Evolutionary conservation across 1,284 basidiomycete genomes (phyloP), one percentile per base, ranked within the genome.

Genomic region (Albatrellus sp.): DNA sequence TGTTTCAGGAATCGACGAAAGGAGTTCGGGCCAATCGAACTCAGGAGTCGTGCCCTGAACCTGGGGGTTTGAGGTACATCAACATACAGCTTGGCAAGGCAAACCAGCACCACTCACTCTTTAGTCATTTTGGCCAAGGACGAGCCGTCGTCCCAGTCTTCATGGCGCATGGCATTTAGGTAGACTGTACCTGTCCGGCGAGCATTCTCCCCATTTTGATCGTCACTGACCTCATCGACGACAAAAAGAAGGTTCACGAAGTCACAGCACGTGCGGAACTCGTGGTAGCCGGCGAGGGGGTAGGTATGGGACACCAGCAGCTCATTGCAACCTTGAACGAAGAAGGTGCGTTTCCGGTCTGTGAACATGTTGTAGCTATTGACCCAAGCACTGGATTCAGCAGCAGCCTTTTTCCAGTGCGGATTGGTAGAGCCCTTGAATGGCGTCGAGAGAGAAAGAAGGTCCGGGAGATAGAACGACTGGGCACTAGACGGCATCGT

Each of bases 161-260:
- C 57, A 52, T 76, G 63, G 46, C 60, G 63, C 65, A 81, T 67
- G 10, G 70, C 68, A 43, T 72, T 66, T 43, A 75, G 61, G 50
- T 77, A 73, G 16, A 72, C 62, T 32, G 67, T 61, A 16, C 77
- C 73, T 33, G 75, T 79, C 33, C 61, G 57, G 33, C 67, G 62
- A 29, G 77, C 79, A 45, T 74, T 77, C 46, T 60, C 59, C 17
- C 71, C 72, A 49, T 63, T 69, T 60, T 80, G 78, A 43, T 80
- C 77, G 53, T 83, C 79, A 54, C 75, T 80, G 48, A 80, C 67
- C 57, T 82, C 80, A 55, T 84, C 80, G 44, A 80, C 65, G 37
- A 78, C 75, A 58, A 80, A 82, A 16, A 83, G 67, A 14, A 77
- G 62, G 51, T 80, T 79, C 51, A 81, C 68, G 51, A 79, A 77